These are phyloP conservation scores for Asterophora lycoperdoides DNA, from an alignment of 768 basidiomycete species.

Conservation along the genomic window DNA sequence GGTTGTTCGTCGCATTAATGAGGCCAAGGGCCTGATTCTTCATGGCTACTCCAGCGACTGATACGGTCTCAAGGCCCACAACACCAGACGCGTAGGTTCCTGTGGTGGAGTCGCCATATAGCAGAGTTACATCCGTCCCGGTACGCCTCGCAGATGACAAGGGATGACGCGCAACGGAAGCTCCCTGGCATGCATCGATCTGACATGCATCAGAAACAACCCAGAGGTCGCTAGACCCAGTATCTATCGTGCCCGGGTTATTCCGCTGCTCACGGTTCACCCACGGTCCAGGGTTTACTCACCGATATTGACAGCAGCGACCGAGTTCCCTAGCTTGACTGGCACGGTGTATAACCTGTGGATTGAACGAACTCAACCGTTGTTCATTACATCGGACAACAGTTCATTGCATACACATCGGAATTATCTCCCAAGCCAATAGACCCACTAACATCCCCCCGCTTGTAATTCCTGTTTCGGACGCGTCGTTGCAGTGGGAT, in stretches of 20 bases:
- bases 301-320: slow-evolving; percentile 31
- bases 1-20: slow-evolving; percentile 55
- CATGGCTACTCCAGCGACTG: slow-evolving; percentile 50
- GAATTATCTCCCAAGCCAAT: slow-evolving; percentile 34
- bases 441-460: slow-evolving; percentile 28
- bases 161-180: slow-evolving; percentile 39
- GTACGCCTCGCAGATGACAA: slow-evolving; percentile 33
- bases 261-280: not conserved
- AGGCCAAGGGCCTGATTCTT: slow-evolving; percentile 51
- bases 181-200: slow-evolving; percentile 33
- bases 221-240: slow-evolving; percentile 73
- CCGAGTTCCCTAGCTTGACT: slow-evolving; percentile 28
- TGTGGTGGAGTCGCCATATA: slow-evolving; percentile 66
- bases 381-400: too few relatives aligned
- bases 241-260: slow-evolving; percentile 37
- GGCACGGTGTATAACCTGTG: slow-evolving; percentile 34
- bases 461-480: slow-evolving; percentile 17
- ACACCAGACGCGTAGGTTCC: slow-evolving; percentile 58
- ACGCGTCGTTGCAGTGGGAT: slow-evolving; percentile 22
- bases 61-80: slow-evolving; percentile 49
- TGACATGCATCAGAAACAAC: slow-evolving; percentile 50
- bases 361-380: not conserved
- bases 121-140: slow-evolving; percentile 34
- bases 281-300: not conserved
- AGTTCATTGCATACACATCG: slow-evolving; percentile 28